Evolutionary conservation across 2,329 filamentous ascomycete species (phyloP).

Genomic region (Paecilomyces fulvus): DNA sequence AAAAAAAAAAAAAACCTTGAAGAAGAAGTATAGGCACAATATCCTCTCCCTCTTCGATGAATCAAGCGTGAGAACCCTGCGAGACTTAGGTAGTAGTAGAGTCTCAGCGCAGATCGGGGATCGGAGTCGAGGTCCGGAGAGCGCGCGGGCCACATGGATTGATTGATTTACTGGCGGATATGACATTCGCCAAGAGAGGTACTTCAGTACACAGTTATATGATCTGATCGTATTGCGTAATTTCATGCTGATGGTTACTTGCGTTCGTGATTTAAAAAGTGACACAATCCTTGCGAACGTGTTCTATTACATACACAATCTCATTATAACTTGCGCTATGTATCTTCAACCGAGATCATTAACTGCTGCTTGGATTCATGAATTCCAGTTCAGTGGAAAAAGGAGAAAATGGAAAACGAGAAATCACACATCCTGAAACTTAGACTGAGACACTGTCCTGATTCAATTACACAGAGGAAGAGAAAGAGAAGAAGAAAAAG

Average conservation of each 20-base stretch:
- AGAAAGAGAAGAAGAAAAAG: constrained; percentile 2
- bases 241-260: too few species aligned
- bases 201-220: too few species aligned
- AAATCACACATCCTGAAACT: background rate
- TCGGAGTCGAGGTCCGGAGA: background rate
- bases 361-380: background rate
- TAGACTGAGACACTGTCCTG: background rate
- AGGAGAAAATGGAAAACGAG: too few species aligned
- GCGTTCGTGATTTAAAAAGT: too few species aligned
- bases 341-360: background rate
- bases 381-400: background rate
- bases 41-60: too few species aligned
- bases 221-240: too few species aligned
- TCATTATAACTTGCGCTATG: background rate
- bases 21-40: too few species aligned
- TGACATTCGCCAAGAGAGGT: too few species aligned
- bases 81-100: background rate
- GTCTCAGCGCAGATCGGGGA: background rate
- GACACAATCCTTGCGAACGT: background rate
- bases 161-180: background rate
- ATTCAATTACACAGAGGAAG: constrained; percentile 1
- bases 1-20: too few species aligned
- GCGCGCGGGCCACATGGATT: background rate
- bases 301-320: background rate
- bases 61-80: too few species aligned